A percentile compares a stretch with the other conserved stretches of the same genome.
These are phyloP conservation scores for Bipolaris sorokiniana DNA, from an alignment of 2,329 filamentous ascomycete genomes.

Conservation along the genomic window DNA sequence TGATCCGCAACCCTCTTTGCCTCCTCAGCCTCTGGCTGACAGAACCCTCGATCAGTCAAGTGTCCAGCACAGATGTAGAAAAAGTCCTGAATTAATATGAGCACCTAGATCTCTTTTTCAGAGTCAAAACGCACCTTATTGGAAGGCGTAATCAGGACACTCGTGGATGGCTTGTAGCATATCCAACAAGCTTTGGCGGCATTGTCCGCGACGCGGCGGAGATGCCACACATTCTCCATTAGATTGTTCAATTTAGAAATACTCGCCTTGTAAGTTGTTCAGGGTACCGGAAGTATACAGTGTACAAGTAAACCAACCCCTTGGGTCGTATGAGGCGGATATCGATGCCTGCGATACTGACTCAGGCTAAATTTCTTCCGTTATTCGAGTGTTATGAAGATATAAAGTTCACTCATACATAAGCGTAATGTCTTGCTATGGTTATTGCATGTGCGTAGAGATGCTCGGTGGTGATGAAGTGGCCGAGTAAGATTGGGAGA, in stretches of 20 bases:
- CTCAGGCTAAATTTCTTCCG: background rate
- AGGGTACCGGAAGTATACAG: background rate
- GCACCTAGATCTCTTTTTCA: background rate
- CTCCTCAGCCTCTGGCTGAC: conserved; percentile 72
- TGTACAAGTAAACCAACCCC: background rate
- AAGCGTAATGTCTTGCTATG: background rate
- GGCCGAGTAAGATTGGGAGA: conserved; percentile 1
- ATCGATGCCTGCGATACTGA: background rate
- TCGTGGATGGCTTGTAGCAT: conserved; percentile 87
- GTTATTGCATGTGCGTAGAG: background rate
- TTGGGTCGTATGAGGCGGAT: background rate
- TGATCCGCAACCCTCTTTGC: conserved; percentile 62
- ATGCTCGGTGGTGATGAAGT: conserved; percentile 6
- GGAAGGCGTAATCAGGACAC: conserved; percentile 86
- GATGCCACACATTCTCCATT: conserved; percentile 79
- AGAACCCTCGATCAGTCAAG: conserved; percentile 82
- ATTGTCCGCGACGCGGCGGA: conserved; percentile 85
- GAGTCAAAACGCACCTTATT: conserved; percentile 69
- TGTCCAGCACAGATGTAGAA: conserved; percentile 90
- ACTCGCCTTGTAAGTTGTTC: background rate
- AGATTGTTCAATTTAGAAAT: conserved; percentile 7
- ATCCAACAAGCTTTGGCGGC: conserved; percentile 84
- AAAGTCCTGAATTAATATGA: conserved; percentile 66
- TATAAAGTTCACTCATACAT: background rate
- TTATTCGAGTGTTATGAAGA: background rate